Evolutionary conservation across 2,329 filamentous ascomycete genomes (phyloP).

Genomic region (Fusarium sp.): DNA sequence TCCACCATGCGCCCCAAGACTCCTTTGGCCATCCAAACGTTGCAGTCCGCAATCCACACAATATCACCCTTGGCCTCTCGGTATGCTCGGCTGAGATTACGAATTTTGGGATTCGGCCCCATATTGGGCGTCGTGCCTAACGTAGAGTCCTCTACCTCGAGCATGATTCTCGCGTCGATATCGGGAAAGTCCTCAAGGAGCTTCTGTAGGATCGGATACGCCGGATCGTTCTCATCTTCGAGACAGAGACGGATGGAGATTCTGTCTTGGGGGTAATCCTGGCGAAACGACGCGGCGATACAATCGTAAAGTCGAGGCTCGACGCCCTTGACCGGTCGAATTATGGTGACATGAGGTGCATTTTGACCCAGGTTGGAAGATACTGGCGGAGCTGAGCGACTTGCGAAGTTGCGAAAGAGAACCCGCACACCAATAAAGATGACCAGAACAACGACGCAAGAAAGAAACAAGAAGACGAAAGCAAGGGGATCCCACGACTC

Average conservation of each 20-base stretch:
- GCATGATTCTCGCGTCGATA: slow-evolving; percentile 77
- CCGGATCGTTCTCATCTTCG: slow-evolving; percentile 78
- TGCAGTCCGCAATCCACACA: slow-evolving; percentile 96
- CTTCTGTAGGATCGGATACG: slow-evolving; percentile 78
- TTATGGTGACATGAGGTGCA: slow-evolving; percentile 87
- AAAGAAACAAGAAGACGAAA: slow-evolving; percentile 65
- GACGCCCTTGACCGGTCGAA: slow-evolving; percentile 92
- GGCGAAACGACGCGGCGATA: slow-evolving; percentile 85
- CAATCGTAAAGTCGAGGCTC: slow-evolving; percentile 94
- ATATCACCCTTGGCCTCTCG: slow-evolving; percentile 88
- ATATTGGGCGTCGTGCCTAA: slow-evolving; percentile 71
- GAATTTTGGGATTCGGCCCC: slow-evolving; percentile 97
- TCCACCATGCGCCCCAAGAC: slow-evolving; percentile 91
- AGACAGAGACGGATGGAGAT: slow-evolving; percentile 88
- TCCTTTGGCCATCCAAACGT: slow-evolving; percentile 88
- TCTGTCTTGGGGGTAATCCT: slow-evolving; percentile 82
- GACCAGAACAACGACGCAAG: slow-evolving; percentile 63
- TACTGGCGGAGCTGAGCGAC: slow-evolving; percentile 60
- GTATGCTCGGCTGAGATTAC: slow-evolving; percentile 95
- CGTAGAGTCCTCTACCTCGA: slow-evolving; percentile 85
- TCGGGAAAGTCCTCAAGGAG: slow-evolving; percentile 79
- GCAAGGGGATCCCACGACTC: slow-evolving; percentile 56
- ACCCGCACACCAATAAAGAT: slow-evolving; percentile 68
- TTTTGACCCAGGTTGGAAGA: slow-evolving; percentile 63
- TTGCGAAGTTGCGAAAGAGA: slow-evolving; percentile 67